Evolutionary conservation across 2,329 filamentous ascomycete species (phyloP).

Genomic region (Colletotrichum acutatum): DNA sequence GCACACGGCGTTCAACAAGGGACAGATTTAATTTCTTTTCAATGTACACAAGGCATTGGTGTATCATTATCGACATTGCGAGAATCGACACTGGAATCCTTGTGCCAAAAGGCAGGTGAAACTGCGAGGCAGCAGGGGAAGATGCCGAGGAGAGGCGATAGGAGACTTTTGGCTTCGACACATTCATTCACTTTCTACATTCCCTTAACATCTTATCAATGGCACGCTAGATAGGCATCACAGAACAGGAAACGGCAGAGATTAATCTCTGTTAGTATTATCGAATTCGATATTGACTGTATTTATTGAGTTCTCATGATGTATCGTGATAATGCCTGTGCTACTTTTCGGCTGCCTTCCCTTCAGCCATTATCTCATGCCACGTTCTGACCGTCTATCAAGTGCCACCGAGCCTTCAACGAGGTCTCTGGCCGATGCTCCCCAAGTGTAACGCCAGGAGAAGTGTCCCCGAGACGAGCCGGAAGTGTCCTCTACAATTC

Average conservation of each 20-base stretch:
- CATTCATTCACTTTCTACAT: slow-evolving; percentile 27
- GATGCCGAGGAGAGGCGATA: not conserved
- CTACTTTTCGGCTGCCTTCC: not conserved
- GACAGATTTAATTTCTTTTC: slow-evolving; percentile 16
- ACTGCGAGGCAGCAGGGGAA: not conserved
- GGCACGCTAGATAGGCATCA: slow-evolving; percentile 21
- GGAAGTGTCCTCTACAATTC: slow-evolving; percentile 6
- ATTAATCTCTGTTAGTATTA: not conserved
- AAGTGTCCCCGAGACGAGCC: not conserved
- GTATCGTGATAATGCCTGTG: slow-evolving; percentile 14
- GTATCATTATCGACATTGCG: slow-evolving; percentile 8
- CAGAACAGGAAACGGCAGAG: not conserved
- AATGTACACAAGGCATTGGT: slow-evolving; percentile 15
- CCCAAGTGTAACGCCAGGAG: not conserved
- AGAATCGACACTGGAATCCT: not conserved
- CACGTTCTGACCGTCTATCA: not conserved
- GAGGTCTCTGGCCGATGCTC: not conserved
- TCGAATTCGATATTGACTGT: slow-evolving; percentile 1
- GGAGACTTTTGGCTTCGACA: slow-evolving; percentile 28
- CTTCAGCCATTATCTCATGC: not conserved
- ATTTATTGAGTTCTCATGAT: slow-evolving; percentile 13
- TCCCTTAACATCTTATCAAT: slow-evolving; percentile 17
- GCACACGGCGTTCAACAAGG: slow-evolving; percentile 22
- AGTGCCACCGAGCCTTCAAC: not conserved
- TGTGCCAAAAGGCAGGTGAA: not conserved